A percentile compares a stretch with the other conserved stretches of the same genome.
phyloP scores from a whole-genome alignment of 2,329 filamentous ascomycete genomes.

The Verticillium klebahnii region DNA sequence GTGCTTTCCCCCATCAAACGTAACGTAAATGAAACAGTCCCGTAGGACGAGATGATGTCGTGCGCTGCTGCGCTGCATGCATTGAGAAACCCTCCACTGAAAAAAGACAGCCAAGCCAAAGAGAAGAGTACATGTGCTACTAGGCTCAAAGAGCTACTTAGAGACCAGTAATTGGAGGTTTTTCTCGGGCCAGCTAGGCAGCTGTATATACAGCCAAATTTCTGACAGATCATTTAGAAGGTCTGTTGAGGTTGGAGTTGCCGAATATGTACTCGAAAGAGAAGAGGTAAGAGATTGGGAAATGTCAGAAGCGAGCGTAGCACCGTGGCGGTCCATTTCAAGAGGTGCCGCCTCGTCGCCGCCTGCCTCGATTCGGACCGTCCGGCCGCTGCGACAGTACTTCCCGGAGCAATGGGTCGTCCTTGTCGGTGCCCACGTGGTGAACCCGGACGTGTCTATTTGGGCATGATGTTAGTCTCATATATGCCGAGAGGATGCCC shows the following conservation, averaged over 20 bases:
- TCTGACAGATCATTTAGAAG: not conserved
- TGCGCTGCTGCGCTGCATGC: not conserved
- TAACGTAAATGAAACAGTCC: not conserved
- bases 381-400: conserved; percentile 84
- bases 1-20: not conserved
- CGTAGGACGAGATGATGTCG: not conserved
- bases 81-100: not conserved
- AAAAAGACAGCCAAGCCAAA: not conserved
- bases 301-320: not conserved
- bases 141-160: not conserved
- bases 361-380: conserved; percentile 74
- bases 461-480: not conserved
- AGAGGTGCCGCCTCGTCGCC: conserved; percentile 54
- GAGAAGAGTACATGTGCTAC: not conserved
- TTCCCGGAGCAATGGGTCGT: conserved; percentile 74
- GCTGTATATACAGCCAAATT: not conserved
- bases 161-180: not conserved
- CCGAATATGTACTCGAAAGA: not conserved
- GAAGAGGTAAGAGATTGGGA: not conserved
- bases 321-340: not conserved
- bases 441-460: conserved; percentile 85
- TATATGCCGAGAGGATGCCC: not conserved
- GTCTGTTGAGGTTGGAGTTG: not conserved
- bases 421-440: conserved; percentile 83
- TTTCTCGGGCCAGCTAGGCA: not conserved